Evolutionary conservation across 2,329 filamentous ascomycete species (phyloP), one percentile per base, ranked within the genome.

Genomic region (Aspergillus sp.): DNA sequence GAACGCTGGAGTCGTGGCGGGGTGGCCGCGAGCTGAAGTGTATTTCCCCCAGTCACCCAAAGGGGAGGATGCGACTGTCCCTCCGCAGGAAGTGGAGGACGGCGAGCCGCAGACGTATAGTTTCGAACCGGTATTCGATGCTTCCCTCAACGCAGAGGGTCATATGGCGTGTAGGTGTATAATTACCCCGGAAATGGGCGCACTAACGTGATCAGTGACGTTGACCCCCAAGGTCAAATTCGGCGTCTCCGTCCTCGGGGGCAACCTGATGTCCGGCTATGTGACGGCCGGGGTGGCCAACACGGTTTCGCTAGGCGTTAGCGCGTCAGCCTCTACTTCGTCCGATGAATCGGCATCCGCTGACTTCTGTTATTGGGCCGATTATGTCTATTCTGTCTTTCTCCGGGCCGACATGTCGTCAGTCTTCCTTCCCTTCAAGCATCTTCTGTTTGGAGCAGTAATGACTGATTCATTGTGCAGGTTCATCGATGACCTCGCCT

Each of bases 331-430:
- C 20, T 7, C 20, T 11, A 24, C 20, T 11, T 7, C 6, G 6
- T 7, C 20, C 20, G 11, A 2, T 11, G 25, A 32, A 13, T 29
- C 28, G 2, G 13, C 29, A 4, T n/a, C 29, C 15, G 13, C 15
- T 16, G 24, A 29, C 3, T 37, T 33, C 26, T 37, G 35, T 13
- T 37, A 37, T 14, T 37, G 30, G 35, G 35, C 35, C 11, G 35
- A 37, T 17, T 37, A 19, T 13, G 10, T 37, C 3, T 37, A 37
- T 13, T 26, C 14, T 13, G 4, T 37, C 7, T 37, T 37, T 27
- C 8, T 37, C 8, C 20, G 12, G 11, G 35, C 30, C 5, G 19
- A 37, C 20, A 14, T 19, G n/a, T n/a, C n/a, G n/a, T n/a, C n/a
- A n/a, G n/a, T n/a, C n/a, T n/a, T n/a, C n/a, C n/a, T n/a, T n/a